phyloP scores from a whole-genome alignment of 352 stramenopile genomes.

The Phytopythium oedochilum region DNA sequence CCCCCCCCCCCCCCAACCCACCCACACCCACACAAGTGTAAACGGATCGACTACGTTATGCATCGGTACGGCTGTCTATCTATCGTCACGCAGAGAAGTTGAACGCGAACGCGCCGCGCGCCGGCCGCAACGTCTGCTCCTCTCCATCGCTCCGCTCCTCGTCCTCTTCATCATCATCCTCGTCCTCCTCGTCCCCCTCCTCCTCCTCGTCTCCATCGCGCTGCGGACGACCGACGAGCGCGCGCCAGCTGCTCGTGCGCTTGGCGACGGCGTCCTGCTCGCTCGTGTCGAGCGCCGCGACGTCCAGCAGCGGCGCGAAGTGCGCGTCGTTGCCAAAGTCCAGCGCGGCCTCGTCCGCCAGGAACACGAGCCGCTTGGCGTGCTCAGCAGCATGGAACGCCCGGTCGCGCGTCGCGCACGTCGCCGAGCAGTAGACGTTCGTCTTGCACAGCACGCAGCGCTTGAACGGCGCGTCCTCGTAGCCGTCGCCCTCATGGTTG shows the following conservation, averaged over 20 bases:
- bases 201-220: slow-evolving; percentile 16
- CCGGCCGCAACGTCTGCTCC: slow-evolving; percentile 10
- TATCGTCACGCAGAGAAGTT: slow-evolving; percentile 25
- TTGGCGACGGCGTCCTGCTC: slow-evolving; percentile 30
- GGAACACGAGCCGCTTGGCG: slow-evolving; percentile 61
- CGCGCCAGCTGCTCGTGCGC: slow-evolving; percentile 39
- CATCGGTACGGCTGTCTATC: neutral
- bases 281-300: slow-evolving; percentile 26
- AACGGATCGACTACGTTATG: too few relatives aligned
- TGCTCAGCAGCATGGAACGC: slow-evolving; percentile 57
- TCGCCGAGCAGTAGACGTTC: slow-evolving; percentile 67
- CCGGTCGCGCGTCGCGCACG: slow-evolving; percentile 34
- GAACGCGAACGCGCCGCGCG: slow-evolving; percentile 28
- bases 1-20: too few relatives aligned
- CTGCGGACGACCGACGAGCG: slow-evolving; percentile 17
- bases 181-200: slow-evolving; percentile 9
- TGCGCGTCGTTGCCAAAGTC: slow-evolving; percentile 65
- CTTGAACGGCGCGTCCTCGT: slow-evolving; percentile 35
- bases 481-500: slow-evolving; percentile 15
- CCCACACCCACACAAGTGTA: too few relatives aligned
- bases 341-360: slow-evolving; percentile 42
- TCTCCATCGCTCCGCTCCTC: slow-evolving; percentile 19
- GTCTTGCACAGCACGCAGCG: slow-evolving; percentile 78
- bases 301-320: slow-evolving; percentile 40
- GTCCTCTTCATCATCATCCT: slow-evolving; percentile 3